Conservation (phyloP, 139 green algal species). For the Haematococcus lacustris region DNA sequence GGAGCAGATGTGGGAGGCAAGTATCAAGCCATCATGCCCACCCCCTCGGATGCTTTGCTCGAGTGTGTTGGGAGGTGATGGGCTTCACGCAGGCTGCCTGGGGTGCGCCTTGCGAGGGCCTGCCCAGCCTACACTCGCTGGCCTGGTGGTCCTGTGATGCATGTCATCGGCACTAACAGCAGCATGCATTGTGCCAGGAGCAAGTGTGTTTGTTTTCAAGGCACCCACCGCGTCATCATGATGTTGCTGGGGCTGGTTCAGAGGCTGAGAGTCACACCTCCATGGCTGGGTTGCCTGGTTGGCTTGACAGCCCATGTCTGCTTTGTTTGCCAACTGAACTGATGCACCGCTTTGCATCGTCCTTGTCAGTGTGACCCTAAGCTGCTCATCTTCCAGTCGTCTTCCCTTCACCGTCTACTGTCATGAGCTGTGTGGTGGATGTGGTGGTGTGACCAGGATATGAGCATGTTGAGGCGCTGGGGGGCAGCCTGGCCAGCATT, state of each 20-base stretch:
- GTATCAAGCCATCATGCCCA: too few species aligned
- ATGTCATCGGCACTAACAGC: too few species aligned
- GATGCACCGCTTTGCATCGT: not conserved
- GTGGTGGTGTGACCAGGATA: constrained; percentile 17
- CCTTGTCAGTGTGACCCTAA: not conserved
- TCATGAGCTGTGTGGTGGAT: not conserved
- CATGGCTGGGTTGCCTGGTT: not conserved
- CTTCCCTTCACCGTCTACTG: too few species aligned
- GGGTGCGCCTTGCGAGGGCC: too few species aligned
- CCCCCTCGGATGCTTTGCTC: too few species aligned
- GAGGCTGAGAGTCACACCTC: not conserved
- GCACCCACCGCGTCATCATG: not conserved
- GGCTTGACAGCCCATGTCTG: not conserved
- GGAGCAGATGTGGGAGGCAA: too few species aligned
- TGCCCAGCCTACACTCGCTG: too few species aligned
- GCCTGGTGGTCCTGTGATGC: too few species aligned
- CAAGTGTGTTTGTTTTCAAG: not conserved
- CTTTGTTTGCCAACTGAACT: not conserved
- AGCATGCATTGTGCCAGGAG: not conserved
- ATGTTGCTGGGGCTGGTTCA: not conserved
- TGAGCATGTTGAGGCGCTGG: constrained; percentile 73
- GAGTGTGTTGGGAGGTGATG: too few species aligned
- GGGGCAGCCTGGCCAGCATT: constrained; percentile 55
- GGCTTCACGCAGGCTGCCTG: too few species aligned
- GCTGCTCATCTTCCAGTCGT: not conserved